These are phyloP conservation scores for Suillus subalutaceus DNA, from an alignment of 768 basidiomycete species.

Conservation along the genomic window DNA sequence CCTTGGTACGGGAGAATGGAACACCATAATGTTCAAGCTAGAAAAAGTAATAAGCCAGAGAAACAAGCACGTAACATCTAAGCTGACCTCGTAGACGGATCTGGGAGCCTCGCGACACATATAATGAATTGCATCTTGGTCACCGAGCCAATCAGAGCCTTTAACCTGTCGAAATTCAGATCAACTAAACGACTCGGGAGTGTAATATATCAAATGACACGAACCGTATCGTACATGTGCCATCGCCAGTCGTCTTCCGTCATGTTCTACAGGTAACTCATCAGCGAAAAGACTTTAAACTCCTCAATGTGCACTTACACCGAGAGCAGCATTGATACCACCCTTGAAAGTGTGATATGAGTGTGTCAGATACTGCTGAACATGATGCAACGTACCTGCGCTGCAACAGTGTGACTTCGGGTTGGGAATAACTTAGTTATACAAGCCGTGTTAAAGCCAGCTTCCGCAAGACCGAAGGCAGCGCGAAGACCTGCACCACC, in stretches of 20 bases:
- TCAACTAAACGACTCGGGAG: slow-evolving; percentile 8
- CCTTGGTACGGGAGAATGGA: slow-evolving; percentile 97
- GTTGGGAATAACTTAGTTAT: slow-evolving; percentile 99
- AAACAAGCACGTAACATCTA: neutral
- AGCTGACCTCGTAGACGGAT: slow-evolving; percentile 84
- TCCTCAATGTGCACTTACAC: slow-evolving; percentile 52
- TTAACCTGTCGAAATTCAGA: slow-evolving; percentile 68
- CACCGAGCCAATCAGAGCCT: slow-evolving; percentile 99
- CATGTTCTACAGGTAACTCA: slow-evolving; percentile 71
- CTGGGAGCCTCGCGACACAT: slow-evolving; percentile 98
- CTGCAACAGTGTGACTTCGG: slow-evolving; percentile 97
- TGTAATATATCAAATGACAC: slow-evolving; percentile 28
- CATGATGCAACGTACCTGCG: slow-evolving; percentile 62
- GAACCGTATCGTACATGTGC: slow-evolving; percentile 97
- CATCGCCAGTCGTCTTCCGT: slow-evolving; percentile 99
- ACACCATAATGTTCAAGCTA: slow-evolving; percentile 99
- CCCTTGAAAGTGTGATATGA: slow-evolving; percentile 51
- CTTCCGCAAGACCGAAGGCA: slow-evolving; percentile 97
- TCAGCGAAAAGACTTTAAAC: slow-evolving; percentile 1
- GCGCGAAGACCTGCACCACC: slow-evolving; percentile 98
- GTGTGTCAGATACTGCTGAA: neutral
- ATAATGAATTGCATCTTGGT: slow-evolving; percentile 99
- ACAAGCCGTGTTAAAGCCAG: slow-evolving; percentile 98
- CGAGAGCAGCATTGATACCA: slow-evolving; percentile 97
- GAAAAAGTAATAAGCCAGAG: slow-evolving; percentile 5